These are phyloP conservation scores for Cardamine resedifolia DNA, from an alignment of 345 rosid genomes.

Conservation along the genomic window DNA sequence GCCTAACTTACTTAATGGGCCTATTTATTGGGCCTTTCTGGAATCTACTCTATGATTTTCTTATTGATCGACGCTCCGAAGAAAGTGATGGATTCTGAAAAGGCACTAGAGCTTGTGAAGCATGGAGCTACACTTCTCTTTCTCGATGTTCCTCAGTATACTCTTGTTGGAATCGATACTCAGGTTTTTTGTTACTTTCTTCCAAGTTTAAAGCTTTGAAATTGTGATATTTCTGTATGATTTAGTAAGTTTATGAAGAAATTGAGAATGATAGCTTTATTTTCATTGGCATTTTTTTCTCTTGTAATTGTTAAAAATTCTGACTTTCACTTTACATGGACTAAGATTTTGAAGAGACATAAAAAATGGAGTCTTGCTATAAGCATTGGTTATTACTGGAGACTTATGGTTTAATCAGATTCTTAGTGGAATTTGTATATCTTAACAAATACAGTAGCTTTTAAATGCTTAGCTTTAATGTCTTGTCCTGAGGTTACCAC, in stretches of 20 bases:
- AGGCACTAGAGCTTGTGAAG: conserved; percentile 73
- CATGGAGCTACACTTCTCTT: conserved; percentile 77
- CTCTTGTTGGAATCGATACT: conserved; percentile 80
- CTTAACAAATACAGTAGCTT: not conserved
- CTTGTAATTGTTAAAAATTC: too few species aligned
- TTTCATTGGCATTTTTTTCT: too few species aligned
- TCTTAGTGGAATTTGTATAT: not conserved
- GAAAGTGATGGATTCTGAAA: conserved; percentile 61
- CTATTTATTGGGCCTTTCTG: not conserved
- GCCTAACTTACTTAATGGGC: not conserved
- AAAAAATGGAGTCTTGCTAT: too few species aligned
- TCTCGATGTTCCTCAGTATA: conserved; percentile 82
- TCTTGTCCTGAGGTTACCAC: not conserved
- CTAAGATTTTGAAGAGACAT: too few species aligned
- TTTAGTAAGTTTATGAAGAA: too few species aligned
- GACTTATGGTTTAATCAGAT: not conserved
- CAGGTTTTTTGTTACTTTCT: conserved; percentile 42
- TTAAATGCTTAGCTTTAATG: not conserved
- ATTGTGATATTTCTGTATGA: too few species aligned
- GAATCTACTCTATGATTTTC: not conserved
- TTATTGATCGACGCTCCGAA: not conserved
- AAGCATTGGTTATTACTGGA: too few species aligned
- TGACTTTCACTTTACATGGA: too few species aligned
- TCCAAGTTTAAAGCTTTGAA: too few species aligned
- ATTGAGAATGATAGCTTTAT: too few species aligned